Conservation (phyloP, 495 filamentous ascomycete species). For the Penicillium manginii region DNA sequence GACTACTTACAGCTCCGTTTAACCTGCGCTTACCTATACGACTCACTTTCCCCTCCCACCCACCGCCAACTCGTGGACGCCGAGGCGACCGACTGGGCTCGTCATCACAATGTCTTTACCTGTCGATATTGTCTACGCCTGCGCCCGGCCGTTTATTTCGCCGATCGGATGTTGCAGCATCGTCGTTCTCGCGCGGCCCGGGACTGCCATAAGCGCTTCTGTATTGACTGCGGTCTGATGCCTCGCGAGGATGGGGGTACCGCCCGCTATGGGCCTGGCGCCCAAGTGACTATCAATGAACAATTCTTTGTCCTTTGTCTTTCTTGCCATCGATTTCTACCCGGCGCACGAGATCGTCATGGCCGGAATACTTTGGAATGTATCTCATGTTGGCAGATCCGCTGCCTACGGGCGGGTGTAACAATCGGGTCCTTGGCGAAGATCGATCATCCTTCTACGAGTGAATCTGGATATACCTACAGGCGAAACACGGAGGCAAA, state of each 20-base stretch:
- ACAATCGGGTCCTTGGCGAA: not conserved
- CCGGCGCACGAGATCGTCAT: slow-evolving; percentile 16
- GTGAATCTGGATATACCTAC: no score
- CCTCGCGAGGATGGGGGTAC: slow-evolving; percentile 30
- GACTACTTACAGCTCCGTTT: slow-evolving; percentile 59
- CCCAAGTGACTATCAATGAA: slow-evolving; percentile 28
- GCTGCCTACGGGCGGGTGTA: not conserved
- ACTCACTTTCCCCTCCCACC: slow-evolving; percentile 26
- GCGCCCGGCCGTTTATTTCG: slow-evolving; percentile 31
- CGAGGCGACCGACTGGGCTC: slow-evolving; percentile 32
- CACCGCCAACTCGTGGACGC: slow-evolving; percentile 33
- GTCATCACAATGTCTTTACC: slow-evolving; percentile 31
- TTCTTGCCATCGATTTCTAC: slow-evolving; percentile 30
- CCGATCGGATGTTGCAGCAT: slow-evolving; percentile 36
- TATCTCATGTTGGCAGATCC: slow-evolving; percentile 15
- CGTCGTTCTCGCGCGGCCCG: slow-evolving; percentile 26
- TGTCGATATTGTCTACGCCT: slow-evolving; percentile 44
- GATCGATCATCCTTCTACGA: not conserved
- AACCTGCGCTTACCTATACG: slow-evolving; percentile 38
- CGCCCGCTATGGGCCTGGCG: slow-evolving; percentile 39
- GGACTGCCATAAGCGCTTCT: slow-evolving; percentile 37
- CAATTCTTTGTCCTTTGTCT: slow-evolving; percentile 32
- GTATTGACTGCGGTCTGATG: slow-evolving; percentile 39
- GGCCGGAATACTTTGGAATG: slow-evolving; percentile 19
- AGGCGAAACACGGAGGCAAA: no score